These are phyloP conservation scores for Tolypocladium amazonense DNA, from an alignment of 2,329 filamentous ascomycete genomes.

Conservation along the genomic window DNA sequence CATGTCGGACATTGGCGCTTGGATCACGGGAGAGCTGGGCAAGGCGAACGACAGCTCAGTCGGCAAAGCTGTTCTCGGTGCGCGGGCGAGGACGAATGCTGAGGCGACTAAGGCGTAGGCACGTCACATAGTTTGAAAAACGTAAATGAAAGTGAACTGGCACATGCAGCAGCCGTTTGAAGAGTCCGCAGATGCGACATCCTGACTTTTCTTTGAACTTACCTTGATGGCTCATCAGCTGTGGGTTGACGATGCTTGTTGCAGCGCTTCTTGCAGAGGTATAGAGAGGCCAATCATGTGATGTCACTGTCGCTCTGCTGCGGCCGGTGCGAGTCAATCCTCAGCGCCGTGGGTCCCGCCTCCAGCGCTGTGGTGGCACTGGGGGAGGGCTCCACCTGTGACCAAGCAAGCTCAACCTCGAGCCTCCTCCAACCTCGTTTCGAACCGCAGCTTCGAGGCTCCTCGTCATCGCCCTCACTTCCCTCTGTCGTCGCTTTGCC, in stretches of 20 bases:
- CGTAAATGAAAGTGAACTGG: not conserved
- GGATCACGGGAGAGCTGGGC: slow-evolving; percentile 57
- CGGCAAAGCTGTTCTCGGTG: slow-evolving; percentile 53
- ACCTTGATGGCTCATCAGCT: not conserved
- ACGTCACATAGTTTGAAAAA: too few relatives aligned
- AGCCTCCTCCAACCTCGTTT: slow-evolving; percentile 26
- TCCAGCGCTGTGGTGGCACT: slow-evolving; percentile 11
- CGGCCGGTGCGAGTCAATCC: not conserved
- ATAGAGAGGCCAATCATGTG: not conserved
- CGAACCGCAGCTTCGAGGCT: slow-evolving; percentile 9
- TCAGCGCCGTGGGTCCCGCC: slow-evolving; percentile 9
- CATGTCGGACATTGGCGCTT: slow-evolving; percentile 57
- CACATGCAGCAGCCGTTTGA: not conserved
- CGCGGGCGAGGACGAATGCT: slow-evolving; percentile 20
- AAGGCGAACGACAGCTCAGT: slow-evolving; percentile 54
- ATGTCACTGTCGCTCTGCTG: not conserved
- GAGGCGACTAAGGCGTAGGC: not conserved
- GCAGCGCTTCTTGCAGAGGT: too few relatives aligned
- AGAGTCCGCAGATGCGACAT: not conserved
- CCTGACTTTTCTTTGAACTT: not conserved
- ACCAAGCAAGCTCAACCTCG: slow-evolving; percentile 25
- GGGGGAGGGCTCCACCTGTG: slow-evolving; percentile 19
- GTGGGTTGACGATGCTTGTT: not conserved
- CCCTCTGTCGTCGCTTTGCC: slow-evolving; percentile 5
- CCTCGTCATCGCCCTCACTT: slow-evolving; percentile 7